phyloP scores from a whole-genome alignment of 148 eudicot species.

The Rhododendron kiyosumense region DNA sequence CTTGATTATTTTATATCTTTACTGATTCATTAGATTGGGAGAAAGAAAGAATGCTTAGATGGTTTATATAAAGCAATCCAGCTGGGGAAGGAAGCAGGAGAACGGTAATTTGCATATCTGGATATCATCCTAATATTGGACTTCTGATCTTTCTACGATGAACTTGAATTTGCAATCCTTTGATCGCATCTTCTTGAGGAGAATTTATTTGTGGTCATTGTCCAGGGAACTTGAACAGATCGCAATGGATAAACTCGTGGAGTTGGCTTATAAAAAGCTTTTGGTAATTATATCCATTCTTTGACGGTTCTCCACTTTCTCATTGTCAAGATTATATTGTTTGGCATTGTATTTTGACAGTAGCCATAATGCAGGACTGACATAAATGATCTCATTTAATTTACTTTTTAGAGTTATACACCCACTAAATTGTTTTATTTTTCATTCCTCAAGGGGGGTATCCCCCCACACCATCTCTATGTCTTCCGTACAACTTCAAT shows the following conservation, averaged over 20 bases:
- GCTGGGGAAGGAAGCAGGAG: conserved; percentile 36
- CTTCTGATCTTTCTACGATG: conserved; percentile 5
- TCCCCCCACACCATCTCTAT: not conserved
- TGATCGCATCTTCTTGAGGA: not conserved
- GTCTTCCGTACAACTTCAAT: not conserved
- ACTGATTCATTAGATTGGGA: conserved; percentile 35
- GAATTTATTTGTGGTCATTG: conserved; percentile 6
- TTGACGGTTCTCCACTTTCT: not conserved
- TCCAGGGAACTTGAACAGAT: conserved; percentile 70
- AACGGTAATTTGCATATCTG: conserved; percentile 35
- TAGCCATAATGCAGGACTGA: not conserved
- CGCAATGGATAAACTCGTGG: conserved; percentile 69
- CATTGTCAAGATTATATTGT: not conserved
- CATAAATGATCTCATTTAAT: not conserved
- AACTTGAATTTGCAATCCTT: not conserved
- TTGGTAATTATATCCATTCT: conserved; percentile 38
- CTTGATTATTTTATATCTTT: not conserved
- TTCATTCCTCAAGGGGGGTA: not conserved
- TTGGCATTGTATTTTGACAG: not conserved
- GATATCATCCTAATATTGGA: not conserved
- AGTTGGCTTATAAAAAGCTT: conserved; percentile 67
- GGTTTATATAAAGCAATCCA: conserved; percentile 41
- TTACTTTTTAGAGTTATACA: not conserved
- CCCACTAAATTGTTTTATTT: not conserved
- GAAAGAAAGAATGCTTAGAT: conserved; percentile 52